Percentiles rank a stretch among this genome's conserved stretches.
Evolutionary conservation across 2,329 filamentous ascomycete genomes (phyloP).

Genomic region (Nannizziopsis barbatae): DNA sequence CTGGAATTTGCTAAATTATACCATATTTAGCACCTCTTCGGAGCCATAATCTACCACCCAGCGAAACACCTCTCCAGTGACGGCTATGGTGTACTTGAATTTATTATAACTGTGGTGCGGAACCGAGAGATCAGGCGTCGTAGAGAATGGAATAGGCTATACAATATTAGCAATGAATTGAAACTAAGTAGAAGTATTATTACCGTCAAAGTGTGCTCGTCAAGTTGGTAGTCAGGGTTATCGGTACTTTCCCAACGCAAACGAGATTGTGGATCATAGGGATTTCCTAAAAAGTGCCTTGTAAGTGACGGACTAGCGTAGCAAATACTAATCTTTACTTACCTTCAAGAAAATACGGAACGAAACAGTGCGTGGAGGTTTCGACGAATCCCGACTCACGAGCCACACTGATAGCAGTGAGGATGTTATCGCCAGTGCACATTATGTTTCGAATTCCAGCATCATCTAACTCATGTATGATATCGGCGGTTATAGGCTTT

Average conservation of each 20-base stretch:
- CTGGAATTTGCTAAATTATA: slow-evolving; percentile 26
- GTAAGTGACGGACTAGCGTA: slow-evolving; percentile 4
- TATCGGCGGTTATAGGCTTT: slow-evolving; percentile 70
- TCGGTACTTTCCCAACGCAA: slow-evolving; percentile 94
- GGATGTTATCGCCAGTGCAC: slow-evolving; percentile 79
- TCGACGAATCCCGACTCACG: slow-evolving; percentile 74
- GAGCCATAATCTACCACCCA: slow-evolving; percentile 91
- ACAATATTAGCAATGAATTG: neutral
- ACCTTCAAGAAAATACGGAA: slow-evolving; percentile 76
- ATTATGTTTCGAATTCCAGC: slow-evolving; percentile 86
- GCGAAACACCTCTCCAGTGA: slow-evolving; percentile 87
- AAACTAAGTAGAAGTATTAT: slow-evolving; percentile 18
- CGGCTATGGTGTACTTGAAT: slow-evolving; percentile 75
- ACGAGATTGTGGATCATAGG: slow-evolving; percentile 58
- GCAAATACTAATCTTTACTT: neutral
- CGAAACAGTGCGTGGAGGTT: slow-evolving; percentile 74
- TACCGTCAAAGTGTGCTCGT: slow-evolving; percentile 63
- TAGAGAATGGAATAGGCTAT: slow-evolving; percentile 59
- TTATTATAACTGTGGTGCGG: slow-evolving; percentile 75
- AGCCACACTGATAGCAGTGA: slow-evolving; percentile 69
- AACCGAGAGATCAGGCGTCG: slow-evolving; percentile 65
- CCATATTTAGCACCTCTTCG: slow-evolving; percentile 61
- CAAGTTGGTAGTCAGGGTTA: slow-evolving; percentile 63
- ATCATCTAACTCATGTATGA: slow-evolving; percentile 68
- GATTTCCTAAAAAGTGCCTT: slow-evolving; percentile 45